A percentile compares a stretch with the other conserved stretches of the same genome.
Evolutionary conservation across 495 filamentous ascomycete genomes (phyloP).

Genomic region (Chaetomium cochliodes): DNA sequence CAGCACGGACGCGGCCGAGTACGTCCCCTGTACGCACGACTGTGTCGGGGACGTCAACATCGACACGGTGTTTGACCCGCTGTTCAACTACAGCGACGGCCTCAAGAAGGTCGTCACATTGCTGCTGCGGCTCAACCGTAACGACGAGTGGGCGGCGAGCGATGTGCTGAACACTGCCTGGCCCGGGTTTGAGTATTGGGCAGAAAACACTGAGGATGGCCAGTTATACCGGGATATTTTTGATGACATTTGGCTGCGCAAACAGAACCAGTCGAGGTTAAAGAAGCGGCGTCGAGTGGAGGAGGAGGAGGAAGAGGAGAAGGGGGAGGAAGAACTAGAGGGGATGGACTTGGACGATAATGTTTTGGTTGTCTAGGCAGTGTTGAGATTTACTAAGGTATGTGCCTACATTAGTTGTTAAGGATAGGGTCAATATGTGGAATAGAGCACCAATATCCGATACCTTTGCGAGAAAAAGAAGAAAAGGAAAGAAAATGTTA

Average conservation of each 20-base stretch:
- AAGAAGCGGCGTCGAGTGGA: slow-evolving; percentile 4
- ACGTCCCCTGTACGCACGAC: slow-evolving; percentile 4
- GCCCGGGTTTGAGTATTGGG: slow-evolving; percentile 33
- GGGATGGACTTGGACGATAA: not conserved
- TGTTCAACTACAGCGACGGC: slow-evolving; percentile 27
- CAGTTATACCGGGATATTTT: slow-evolving; percentile 29
- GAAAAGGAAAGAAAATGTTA: no score
- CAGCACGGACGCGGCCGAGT: not conserved
- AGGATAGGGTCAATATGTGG: no score
- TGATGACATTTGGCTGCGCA: slow-evolving; percentile 32
- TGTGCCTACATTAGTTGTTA: no score
- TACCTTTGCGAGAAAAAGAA: no score
- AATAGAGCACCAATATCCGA: no score
- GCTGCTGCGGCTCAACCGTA: slow-evolving; percentile 30
- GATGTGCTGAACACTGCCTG: slow-evolving; percentile 29
- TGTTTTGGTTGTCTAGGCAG: slow-evolving; percentile 2
- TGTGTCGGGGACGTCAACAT: slow-evolving; percentile 33
- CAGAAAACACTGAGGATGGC: slow-evolving; percentile 30
- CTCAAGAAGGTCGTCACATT: slow-evolving; percentile 27
- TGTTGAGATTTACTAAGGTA: no score
- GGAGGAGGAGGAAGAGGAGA: slow-evolving; percentile 9
- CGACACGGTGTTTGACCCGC: slow-evolving; percentile 15
- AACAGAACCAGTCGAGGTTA: slow-evolving; percentile 22
- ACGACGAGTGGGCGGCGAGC: slow-evolving; percentile 21
- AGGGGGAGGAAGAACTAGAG: not conserved